These are phyloP conservation scores for Alternaria brassicicola DNA, from an alignment of 2,329 filamentous ascomycete genomes.

Conservation along the genomic window DNA sequence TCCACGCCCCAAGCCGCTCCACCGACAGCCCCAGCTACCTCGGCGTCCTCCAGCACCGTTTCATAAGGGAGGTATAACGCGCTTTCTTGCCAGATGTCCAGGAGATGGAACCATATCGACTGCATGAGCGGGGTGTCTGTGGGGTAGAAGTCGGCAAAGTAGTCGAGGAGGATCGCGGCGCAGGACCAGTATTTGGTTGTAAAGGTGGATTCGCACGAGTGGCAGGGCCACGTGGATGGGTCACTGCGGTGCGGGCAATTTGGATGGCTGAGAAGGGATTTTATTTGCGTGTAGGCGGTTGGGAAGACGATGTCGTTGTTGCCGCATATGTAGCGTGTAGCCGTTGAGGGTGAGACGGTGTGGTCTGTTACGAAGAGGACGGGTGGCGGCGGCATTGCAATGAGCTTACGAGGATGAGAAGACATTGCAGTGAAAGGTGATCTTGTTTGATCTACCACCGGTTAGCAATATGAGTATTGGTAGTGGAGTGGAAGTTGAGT, in stretches of 20 bases:
- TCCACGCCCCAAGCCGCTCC: background rate
- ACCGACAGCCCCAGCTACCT: background rate
- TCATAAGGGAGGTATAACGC: background rate
- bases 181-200: slow-evolving; percentile 22
- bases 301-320: background rate
- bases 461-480: background rate
- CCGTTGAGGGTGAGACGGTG: background rate
- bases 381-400: background rate
- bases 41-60: slow-evolving; percentile 10
- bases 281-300: slow-evolving; percentile 20
- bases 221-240: slow-evolving; percentile 12
- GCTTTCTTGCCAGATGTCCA: slow-evolving; percentile 32
- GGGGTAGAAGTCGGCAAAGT: slow-evolving; percentile 37
- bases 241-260: background rate
- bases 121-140: slow-evolving; percentile 31
- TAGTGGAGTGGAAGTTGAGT: background rate
- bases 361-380: slow-evolving; percentile 1
- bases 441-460: background rate
- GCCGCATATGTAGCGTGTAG: background rate
- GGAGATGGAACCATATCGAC: slow-evolving; percentile 34
- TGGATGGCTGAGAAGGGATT: slow-evolving; percentile 12
- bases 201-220: slow-evolving; percentile 7
- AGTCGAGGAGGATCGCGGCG: slow-evolving; percentile 34
- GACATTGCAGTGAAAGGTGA: too few species aligned
- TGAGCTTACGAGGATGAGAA: background rate